Conservation (phyloP, 768 basidiomycete genomes). For the Dioszegia crocea region DNA sequence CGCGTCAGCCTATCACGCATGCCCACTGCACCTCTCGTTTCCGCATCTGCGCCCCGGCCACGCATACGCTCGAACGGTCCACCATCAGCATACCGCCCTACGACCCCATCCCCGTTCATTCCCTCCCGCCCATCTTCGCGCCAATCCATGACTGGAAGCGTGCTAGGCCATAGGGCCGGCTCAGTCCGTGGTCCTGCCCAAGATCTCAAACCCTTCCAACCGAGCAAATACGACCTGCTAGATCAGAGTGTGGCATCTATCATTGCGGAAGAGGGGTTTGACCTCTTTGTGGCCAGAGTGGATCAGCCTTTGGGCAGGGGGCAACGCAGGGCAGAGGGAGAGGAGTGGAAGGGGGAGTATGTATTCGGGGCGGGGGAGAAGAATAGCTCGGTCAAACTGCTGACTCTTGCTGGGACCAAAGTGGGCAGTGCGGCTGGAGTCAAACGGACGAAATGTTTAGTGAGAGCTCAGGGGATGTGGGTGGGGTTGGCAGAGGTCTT, state of each 20-base stretch:
- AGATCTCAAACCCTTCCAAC: conserved; percentile 28
- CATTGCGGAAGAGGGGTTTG: conserved; percentile 17
- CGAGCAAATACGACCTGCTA: conserved; percentile 32
- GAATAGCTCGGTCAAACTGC: conserved; percentile 23
- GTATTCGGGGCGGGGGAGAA: conserved; percentile 39
- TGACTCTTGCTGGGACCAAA: conserved; percentile 8
- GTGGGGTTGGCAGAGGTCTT: conserved; percentile 7
- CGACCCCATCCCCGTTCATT: conserved; percentile 27
- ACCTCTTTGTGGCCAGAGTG: conserved; percentile 28
- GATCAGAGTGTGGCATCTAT: conserved; percentile 22
- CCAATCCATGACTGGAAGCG: conserved; percentile 11
- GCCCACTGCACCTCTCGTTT: not conserved
- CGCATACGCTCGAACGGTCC: not conserved
- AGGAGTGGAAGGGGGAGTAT: conserved; percentile 44
- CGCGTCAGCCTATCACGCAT: not conserved
- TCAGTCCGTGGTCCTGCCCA: conserved; percentile 1
- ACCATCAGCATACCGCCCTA: conserved; percentile 35
- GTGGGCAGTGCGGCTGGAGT: not conserved
- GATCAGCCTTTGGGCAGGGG: conserved; percentile 29
- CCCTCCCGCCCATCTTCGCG: conserved; percentile 21
- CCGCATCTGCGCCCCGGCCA: not conserved
- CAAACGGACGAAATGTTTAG: conserved; percentile 9
- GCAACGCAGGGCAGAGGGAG: conserved; percentile 30
- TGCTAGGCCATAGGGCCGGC: not conserved
- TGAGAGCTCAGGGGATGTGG: conserved; percentile 8